Evolutionary conservation across 371 early-diverging fungal species (phyloP), one percentile per base, ranked within the genome.

Genomic region (Apophysomyces ossiformis): DNA sequence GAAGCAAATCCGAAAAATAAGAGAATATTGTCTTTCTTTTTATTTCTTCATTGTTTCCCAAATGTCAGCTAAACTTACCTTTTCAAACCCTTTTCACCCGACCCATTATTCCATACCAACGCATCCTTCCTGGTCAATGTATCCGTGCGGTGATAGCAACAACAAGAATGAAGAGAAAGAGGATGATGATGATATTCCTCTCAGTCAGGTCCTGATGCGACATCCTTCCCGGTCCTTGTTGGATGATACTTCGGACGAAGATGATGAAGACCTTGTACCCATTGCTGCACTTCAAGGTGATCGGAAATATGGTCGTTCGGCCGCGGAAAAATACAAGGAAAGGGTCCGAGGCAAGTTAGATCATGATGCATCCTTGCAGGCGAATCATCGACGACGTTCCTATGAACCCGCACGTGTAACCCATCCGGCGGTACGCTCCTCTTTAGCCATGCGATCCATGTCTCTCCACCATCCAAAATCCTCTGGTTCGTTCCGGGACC

Each of bases 231-330:
- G 54, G 54, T 50, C n/a, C 9, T 50, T 50, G 54, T 21, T 50
- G 5, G 54, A 50, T 11, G 54, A 50, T 32, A 50, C 21, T 7
- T 50, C 54, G 5, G 54, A 50, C 6, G 54, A 50, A 21, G 54
- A 50, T 50, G 54, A 50, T 26, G 54, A 50, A 11, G 54, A 50
- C 21, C 21, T 50, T 16, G 11, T 50, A 18, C 54, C 54, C 16
- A 50, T 50, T 50, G 54, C 54, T 21, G 54, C 54, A 21, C 54
- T 50, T 26, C 54, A 50, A 50, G 54, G 54, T 1, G 54, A 50
- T 26, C 35, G 54, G 21, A 50, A 50, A 21, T 21, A 21, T 11
- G 54, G 54, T 50, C 54, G 21, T 5, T 50, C 54, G 9, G 54
- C 54, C 0, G 54, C 54, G 21, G 54, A 50, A 50, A 50, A 50